These are phyloP conservation scores for Rubroboletus satanas DNA, from an alignment of 768 basidiomycete species.

Conservation along the genomic window DNA sequence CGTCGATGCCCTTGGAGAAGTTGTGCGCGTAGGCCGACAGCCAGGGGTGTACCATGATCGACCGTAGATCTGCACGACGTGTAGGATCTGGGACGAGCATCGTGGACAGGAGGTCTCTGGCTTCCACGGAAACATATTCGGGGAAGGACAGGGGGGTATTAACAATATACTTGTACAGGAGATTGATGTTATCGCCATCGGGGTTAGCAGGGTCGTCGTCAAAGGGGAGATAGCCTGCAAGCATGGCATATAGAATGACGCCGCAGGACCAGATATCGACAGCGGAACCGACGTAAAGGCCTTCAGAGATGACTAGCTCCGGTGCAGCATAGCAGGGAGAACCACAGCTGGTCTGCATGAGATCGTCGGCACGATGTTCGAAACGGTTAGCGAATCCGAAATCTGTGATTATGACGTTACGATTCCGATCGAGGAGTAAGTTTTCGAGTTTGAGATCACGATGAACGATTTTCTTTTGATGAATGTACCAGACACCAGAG, in stretches of 20 bases:
- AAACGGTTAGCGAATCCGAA: slow-evolving; percentile 99
- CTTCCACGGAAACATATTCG: slow-evolving; percentile 85
- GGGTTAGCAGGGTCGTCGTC: slow-evolving; percentile 99
- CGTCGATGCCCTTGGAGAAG: slow-evolving; percentile 70
- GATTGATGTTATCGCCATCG: slow-evolving; percentile 98
- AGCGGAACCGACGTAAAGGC: slow-evolving; percentile 93
- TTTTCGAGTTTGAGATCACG: slow-evolving; percentile 99
- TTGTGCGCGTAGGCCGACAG: slow-evolving; percentile 44
- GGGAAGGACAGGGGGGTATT: slow-evolving; percentile 96
- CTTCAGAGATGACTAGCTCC: slow-evolving; percentile 95
- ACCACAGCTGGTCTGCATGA: slow-evolving; percentile 98
- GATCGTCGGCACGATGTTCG: slow-evolving; percentile 86
- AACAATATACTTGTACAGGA: slow-evolving; percentile 97
- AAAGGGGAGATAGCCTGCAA: slow-evolving; percentile 96
- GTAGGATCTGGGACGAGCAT: slow-evolving; percentile 96
- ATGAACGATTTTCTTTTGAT: slow-evolving; percentile 98
- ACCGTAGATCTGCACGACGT: slow-evolving; percentile 67
- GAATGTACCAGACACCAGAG: slow-evolving; percentile 98
- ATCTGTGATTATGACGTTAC: slow-evolving; percentile 99
- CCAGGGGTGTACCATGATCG: slow-evolving; percentile 90
- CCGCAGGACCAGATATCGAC: slow-evolving; percentile 98
- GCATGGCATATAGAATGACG: slow-evolving; percentile 95
- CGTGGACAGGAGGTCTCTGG: slow-evolving; percentile 75
- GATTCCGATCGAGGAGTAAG: slow-evolving; percentile 90
- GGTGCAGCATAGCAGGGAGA: slow-evolving; percentile 98